Evolutionary conservation across 768 basidiomycete species (phyloP).

Genomic region (Lepiota brunneoincarnata): DNA sequence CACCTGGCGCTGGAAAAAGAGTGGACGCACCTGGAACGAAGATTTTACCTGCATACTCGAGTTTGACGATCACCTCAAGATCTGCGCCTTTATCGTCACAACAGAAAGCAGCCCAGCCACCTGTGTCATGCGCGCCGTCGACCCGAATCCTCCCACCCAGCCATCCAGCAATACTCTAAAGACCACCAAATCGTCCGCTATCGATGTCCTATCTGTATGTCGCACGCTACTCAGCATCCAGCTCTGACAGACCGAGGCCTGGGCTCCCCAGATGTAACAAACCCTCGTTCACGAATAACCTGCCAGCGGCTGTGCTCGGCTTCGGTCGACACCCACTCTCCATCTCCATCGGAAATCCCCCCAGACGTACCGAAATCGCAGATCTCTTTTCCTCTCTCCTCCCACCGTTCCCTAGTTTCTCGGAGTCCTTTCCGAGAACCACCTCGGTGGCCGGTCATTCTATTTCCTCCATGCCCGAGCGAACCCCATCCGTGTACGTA

Average conservation of each 20-base stretch:
- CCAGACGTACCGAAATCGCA: not conserved
- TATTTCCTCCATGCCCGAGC: not conserved
- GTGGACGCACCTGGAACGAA: slow-evolving; percentile 41
- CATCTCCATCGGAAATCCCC: slow-evolving; percentile 4
- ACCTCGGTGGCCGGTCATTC: slow-evolving; percentile 6
- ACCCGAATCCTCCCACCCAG: slow-evolving; percentile 15
- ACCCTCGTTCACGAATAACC: not conserved
- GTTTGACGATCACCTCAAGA: slow-evolving; percentile 42
- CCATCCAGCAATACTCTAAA: not conserved
- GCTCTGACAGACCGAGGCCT: not conserved
- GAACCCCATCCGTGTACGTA: not conserved
- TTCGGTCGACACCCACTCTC: slow-evolving; percentile 5
- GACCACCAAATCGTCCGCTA: not conserved
- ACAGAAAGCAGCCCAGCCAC: slow-evolving; percentile 39
- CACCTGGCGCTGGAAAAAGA: slow-evolving; percentile 45
- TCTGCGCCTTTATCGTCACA: slow-evolving; percentile 35
- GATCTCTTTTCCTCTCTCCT: not conserved
- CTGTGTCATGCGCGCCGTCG: slow-evolving; percentile 46
- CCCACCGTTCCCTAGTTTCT: not conserved
- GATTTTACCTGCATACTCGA: slow-evolving; percentile 44
- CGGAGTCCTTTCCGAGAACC: not conserved
- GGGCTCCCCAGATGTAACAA: not conserved
- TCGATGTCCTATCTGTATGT: not conserved
- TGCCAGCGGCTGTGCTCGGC: slow-evolving; percentile 13
- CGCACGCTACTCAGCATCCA: not conserved